These are phyloP conservation scores for Auxenochlorella pyrenoidosa DNA, from an alignment of 139 green algal genomes.

Conservation along the genomic window DNA sequence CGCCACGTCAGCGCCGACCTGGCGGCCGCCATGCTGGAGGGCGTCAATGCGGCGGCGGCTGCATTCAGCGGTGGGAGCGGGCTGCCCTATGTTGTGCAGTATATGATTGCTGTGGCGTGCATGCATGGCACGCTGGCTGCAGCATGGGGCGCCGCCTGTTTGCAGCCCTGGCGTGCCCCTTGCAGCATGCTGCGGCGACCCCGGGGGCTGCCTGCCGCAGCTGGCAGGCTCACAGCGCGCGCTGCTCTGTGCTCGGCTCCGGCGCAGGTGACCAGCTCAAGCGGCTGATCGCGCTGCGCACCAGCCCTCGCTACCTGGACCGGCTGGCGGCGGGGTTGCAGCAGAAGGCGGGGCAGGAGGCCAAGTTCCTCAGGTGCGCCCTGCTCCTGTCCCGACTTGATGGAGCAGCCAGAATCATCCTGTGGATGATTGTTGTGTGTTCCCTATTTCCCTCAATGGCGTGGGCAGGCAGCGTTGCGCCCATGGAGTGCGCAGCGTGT, in stretches of 20 bases:
- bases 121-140: not conserved
- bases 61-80: constrained; percentile 14
- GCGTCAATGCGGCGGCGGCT: not conserved
- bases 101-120: not conserved
- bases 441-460: too few relatives aligned
- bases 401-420: too few relatives aligned
- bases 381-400: too few relatives aligned
- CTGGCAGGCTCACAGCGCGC: not conserved
- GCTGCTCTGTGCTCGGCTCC: not conserved
- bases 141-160: not conserved
- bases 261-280: constrained; percentile 22
- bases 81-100: not conserved
- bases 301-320: constrained; percentile 25
- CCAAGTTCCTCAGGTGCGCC: constrained; percentile 24
- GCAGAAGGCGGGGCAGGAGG: constrained; percentile 33
- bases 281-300: constrained; percentile 31
- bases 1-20: constrained; percentile 24
- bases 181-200: not conserved
- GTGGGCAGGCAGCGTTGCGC: too few relatives aligned
- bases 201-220: not conserved
- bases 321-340: constrained; percentile 26
- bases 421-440: too few relatives aligned
- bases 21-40: constrained; percentile 12
- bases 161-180: not conserved
- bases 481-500: too few relatives aligned